Evolutionary conservation across 2,329 filamentous ascomycete genomes (phyloP).

Genomic region (Aspergillus cejpii): DNA sequence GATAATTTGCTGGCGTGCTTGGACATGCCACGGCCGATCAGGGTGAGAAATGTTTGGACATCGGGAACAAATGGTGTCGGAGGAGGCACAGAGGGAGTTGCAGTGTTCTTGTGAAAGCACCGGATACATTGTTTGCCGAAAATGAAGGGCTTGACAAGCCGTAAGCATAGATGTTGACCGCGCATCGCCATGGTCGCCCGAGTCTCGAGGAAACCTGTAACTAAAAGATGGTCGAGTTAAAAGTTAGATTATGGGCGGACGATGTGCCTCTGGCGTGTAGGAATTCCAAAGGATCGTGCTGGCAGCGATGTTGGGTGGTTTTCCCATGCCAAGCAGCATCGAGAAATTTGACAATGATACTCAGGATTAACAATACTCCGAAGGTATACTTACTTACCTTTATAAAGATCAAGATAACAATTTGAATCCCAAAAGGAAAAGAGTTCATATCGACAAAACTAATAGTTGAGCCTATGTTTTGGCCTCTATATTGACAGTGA

Average conservation of each 20-base stretch:
- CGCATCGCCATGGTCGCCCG: conserved; percentile 26
- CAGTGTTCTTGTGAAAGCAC: conserved; percentile 38
- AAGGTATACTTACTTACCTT: conserved; percentile 1
- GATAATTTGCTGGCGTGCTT: conserved; percentile 81
- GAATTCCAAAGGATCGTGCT: too few species aligned
- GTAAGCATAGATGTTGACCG: conserved; percentile 23
- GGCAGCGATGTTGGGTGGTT: too few species aligned
- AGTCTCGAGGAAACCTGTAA: neutral
- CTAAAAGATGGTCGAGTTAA: too few species aligned
- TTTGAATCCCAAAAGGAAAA: too few species aligned
- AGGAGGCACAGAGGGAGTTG: conserved; percentile 50
- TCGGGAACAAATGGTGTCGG: conserved; percentile 84
- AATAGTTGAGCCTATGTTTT: too few species aligned
- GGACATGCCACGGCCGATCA: conserved; percentile 82
- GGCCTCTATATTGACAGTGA: too few species aligned
- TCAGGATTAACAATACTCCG: conserved; percentile 32
- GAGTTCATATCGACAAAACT: too few species aligned
- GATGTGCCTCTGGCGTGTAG: too few species aligned
- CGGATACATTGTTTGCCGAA: conserved; percentile 33
- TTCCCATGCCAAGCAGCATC: neutral
- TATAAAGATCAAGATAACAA: too few species aligned
- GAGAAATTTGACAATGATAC: conserved; percentile 26
- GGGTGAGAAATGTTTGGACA: conserved; percentile 73
- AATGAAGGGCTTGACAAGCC: conserved; percentile 20
- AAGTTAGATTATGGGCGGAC: too few species aligned